phyloP scores from a whole-genome alignment of 345 rosid genomes.

The Populus euphratica region DNA sequence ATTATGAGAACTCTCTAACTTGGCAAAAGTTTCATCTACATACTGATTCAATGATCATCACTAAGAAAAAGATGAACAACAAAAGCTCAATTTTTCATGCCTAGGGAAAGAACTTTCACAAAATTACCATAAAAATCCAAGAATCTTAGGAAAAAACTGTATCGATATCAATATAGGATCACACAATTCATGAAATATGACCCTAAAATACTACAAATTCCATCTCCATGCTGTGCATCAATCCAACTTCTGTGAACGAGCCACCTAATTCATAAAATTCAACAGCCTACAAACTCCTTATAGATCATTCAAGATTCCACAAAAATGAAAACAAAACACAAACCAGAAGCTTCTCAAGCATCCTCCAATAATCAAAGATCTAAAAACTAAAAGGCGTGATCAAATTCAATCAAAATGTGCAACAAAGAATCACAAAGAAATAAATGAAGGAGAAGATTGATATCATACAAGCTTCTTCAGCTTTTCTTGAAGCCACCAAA shows the following conservation, averaged over 20 bases:
- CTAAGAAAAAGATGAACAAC: not conserved
- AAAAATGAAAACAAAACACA: not conserved
- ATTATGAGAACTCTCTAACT: not conserved
- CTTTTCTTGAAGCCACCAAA: conserved; percentile 48
- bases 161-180: not conserved
- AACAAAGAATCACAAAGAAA: not conserved
- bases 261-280: conserved; percentile 2
- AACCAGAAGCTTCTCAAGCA: not conserved
- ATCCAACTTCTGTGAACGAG: not conserved
- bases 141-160: not conserved
- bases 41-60: not conserved
- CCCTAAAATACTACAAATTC: not conserved
- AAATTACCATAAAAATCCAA: not conserved
- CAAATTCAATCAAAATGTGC: conserved; percentile 1
- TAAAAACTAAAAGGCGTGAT: not conserved
- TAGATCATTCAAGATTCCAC: not conserved
- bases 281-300: not conserved
- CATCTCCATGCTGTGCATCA: not conserved
- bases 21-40: not conserved
- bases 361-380: not conserved
- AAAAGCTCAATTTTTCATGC: not conserved
- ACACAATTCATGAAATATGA: not conserved
- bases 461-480: conserved; percentile 70
- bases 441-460: not conserved
- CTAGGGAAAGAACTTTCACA: not conserved